These are phyloP conservation scores for Aphanomyces invadans DNA, from an alignment of 352 stramenopile genomes.

Conservation along the genomic window DNA sequence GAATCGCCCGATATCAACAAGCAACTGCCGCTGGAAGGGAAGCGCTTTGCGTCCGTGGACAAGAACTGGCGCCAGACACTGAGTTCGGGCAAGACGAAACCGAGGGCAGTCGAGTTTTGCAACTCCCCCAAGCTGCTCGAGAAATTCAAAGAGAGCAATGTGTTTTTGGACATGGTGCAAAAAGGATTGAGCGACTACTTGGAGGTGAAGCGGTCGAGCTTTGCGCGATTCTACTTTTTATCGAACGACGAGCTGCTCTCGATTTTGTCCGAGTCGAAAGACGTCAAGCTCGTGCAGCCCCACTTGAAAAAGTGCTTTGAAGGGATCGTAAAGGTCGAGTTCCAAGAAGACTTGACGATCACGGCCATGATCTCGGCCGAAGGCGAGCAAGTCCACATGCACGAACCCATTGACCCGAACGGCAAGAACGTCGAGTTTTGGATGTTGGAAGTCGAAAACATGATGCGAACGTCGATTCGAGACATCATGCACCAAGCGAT, in stretches of 20 bases:
- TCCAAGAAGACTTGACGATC: constrained; percentile 86
- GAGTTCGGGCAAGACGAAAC: constrained; percentile 76
- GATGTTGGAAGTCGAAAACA: constrained; percentile 91
- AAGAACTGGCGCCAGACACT: constrained; percentile 94
- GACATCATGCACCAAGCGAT: constrained; percentile 85
- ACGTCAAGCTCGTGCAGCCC: constrained; percentile 88
- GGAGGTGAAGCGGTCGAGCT: constrained; percentile 87
- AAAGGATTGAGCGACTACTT: constrained; percentile 89
- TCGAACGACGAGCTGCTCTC: constrained; percentile 91
- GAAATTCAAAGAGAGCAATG: constrained; percentile 90
- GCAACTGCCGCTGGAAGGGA: constrained; percentile 90
- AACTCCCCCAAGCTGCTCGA: constrained; percentile 88
- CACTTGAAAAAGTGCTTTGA: constrained; percentile 94
- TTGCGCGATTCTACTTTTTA: constrained; percentile 91
- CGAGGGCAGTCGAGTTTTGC: constrained; percentile 89
- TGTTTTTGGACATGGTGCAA: constrained; percentile 90
- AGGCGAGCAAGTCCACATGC: constrained; percentile 80
- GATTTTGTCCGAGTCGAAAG: constrained; percentile 90
- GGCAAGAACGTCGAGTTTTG: constrained; percentile 90
- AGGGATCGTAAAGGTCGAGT: constrained; percentile 86
- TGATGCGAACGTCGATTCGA: constrained; percentile 87
- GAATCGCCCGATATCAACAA: constrained; percentile 95
- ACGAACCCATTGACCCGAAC: constrained; percentile 79
- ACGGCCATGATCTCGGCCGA: constrained; percentile 90
- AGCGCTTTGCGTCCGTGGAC: constrained; percentile 91